Evolutionary conservation across 495 filamentous ascomycete species (phyloP), one percentile per base, ranked within the genome.

Genomic region (Trichoderma asperelloides): DNA sequence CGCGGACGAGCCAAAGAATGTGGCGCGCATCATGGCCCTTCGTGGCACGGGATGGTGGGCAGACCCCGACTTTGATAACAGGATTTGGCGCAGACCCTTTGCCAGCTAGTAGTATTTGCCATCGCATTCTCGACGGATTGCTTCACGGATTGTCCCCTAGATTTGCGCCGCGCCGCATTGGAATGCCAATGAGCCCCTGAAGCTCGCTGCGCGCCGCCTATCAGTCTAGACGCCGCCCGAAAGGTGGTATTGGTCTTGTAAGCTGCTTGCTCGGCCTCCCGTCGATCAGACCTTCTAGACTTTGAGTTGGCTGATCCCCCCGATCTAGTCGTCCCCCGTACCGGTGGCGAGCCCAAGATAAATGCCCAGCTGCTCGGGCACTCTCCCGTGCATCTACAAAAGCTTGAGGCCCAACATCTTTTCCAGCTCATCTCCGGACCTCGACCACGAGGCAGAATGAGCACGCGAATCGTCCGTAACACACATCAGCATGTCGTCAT

Each of bases 401-500:
- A n/a, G n/a, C 43, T 47, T 47, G 43, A 47, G 43, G 43, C 43
- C 43, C 43, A 47, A 47, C 11, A 13, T 47, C 43, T 47, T 37
- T 37, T 8, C 43, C 43, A n/a, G 47, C 47, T 21, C 47, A 23
- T 21, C n/a, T 23, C 7, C n/a, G 18, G 23, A 25, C 13, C 2
- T 15, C 25, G 3, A 0, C 2, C 23, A 28, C 55, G 25, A 30
- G 25, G 55, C 11, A 30, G 55, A 60, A 15, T 3, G 16, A 13
- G 11, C 11, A 4, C 11, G 0, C 12, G 9, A 30, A 27, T 12
- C 12, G 23, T 28, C 23, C 55, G 18, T 21, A 12, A 25, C 55
- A 60, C 15, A 13, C 55, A 60, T 60, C 55, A 60, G 55, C 55
- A 60, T 60, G 55, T 60, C 55, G 55, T 60, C 55, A 60, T 60